A percentile compares a stretch with the other conserved stretches of the same genome.
phyloP scores from a whole-genome alignment of 2,329 filamentous ascomycete species.

The Celoporthe dispersa region DNA sequence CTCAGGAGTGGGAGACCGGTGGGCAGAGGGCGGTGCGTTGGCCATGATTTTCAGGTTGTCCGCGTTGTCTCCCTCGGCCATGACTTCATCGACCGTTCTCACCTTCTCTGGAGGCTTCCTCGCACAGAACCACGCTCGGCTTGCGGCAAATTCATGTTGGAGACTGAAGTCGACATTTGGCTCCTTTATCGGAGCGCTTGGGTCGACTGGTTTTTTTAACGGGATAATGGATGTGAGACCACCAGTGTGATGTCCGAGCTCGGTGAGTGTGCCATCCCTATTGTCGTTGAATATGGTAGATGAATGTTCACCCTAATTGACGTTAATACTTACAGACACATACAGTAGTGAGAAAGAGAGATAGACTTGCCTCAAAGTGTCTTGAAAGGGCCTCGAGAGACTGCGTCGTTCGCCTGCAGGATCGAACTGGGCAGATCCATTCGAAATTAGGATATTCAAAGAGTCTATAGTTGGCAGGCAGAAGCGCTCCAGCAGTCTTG shows the following conservation, averaged over 20 bases:
- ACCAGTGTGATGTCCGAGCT: not conserved
- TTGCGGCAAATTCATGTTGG: not conserved
- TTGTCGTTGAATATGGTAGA: constrained; percentile 20
- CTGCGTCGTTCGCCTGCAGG: not conserved
- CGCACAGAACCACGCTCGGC: not conserved
- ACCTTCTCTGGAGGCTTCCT: not conserved
- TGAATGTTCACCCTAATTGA: constrained; percentile 2
- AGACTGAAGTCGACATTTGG: not conserved
- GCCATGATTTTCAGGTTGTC: too few species aligned
- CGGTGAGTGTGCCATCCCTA: constrained; percentile 21
- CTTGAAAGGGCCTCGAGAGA: not conserved
- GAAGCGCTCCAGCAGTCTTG: constrained; percentile 5
- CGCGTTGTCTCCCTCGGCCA: not conserved
- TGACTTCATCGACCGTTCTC: constrained; percentile 19
- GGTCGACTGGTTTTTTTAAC: constrained; percentile 7
- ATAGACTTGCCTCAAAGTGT: constrained; percentile 15
- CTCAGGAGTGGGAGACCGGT: not conserved
- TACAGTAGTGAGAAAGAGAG: not conserved
- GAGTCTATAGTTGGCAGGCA: constrained; percentile 16
- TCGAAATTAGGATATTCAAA: not conserved
- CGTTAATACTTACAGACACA: not conserved
- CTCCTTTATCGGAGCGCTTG: not conserved
- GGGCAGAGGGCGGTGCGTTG: not conserved
- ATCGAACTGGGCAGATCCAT: constrained; percentile 22
- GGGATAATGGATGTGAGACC: not conserved